A percentile compares a stretch with the other conserved stretches of the same genome.
phyloP scores from a whole-genome alignment of 2,329 filamentous ascomycete genomes.

The Tolypocladium ovalisporum region DNA sequence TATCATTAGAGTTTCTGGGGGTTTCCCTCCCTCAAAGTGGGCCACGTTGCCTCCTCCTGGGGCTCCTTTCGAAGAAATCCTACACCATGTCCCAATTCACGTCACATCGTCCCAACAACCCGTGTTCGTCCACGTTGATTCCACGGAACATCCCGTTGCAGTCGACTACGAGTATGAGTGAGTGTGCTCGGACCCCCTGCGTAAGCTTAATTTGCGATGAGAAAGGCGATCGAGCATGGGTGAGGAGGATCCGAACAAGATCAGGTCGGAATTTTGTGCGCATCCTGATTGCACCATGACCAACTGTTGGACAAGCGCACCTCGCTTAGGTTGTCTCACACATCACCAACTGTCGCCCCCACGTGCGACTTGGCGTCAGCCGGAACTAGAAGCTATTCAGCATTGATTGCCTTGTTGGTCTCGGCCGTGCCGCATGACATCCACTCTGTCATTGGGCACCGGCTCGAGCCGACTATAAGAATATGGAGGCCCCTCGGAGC shows the following conservation, averaged over 20 bases:
- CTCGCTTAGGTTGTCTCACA: not conserved
- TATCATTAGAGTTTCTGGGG: too few relatives aligned
- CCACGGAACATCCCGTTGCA: too few relatives aligned
- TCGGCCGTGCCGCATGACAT: not conserved
- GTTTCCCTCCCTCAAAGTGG: too few relatives aligned
- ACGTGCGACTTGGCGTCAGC: not conserved
- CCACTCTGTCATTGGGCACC: not conserved
- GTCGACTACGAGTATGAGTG: not conserved
- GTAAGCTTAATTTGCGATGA: too few relatives aligned
- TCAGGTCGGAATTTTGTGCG: not conserved
- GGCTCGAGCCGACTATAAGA: not conserved
- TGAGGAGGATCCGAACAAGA: not conserved
- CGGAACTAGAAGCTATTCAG: not conserved
- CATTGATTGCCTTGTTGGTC: not conserved
- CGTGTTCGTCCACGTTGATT: too few relatives aligned
- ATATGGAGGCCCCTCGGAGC: not conserved
- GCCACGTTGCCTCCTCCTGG: too few relatives aligned
- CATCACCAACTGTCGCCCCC: not conserved
- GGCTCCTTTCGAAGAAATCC: too few relatives aligned
- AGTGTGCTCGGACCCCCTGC: too few relatives aligned
- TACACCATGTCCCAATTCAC: too few relatives aligned
- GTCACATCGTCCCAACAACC: too few relatives aligned
- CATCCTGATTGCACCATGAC: not conserved
- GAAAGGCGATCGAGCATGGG: not conserved
- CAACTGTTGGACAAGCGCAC: not conserved